Evolutionary conservation across 108 stramenopile genomes (phyloP).

Genomic region (Cyclotella kingstonii): DNA sequence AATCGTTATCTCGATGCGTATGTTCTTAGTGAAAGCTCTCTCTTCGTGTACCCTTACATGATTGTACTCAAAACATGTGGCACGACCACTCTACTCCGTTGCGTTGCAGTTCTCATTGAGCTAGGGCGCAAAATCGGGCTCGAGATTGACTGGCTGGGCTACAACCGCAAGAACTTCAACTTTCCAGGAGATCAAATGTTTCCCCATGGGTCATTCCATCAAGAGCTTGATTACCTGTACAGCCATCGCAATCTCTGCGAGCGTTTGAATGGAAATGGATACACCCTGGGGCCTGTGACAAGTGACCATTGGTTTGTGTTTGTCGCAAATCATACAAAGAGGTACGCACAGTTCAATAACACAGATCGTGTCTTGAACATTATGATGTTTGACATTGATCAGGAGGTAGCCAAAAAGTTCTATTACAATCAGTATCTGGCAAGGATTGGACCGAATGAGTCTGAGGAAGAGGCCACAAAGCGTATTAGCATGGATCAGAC

Average conservation of each 20-base stretch:
- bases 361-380: conserved; percentile 98
- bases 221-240: conserved; percentile 91
- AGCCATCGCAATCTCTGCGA: conserved; percentile 86
- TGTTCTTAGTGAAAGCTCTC: conserved; percentile 92
- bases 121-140: conserved; percentile 83
- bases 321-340: conserved; percentile 96
- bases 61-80: conserved; percentile 99
- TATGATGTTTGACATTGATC: conserved; percentile 99
- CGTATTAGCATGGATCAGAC: conserved; percentile 81
- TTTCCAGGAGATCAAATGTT: conserved; percentile 94
- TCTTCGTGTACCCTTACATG: conserved; percentile 99
- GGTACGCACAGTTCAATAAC: conserved; percentile 59
- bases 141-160: conserved; percentile 98
- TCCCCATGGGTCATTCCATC: conserved; percentile 89
- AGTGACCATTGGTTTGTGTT: conserved; percentile 99
- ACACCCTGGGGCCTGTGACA: conserved; percentile 98
- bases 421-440: conserved; percentile 76
- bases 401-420: conserved; percentile 83
- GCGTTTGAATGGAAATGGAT: conserved; percentile 91
- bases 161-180: conserved; percentile 97
- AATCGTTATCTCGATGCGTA: conserved; percentile 97
- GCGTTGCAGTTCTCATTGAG: conserved; percentile 90
- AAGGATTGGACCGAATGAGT: conserved; percentile 58
- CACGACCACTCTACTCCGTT: conserved; percentile 98
- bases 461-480: conserved; percentile 76